phyloP scores from a whole-genome alignment of 108 stramenopile genomes.

The Cylindrotheca closterium region DNA sequence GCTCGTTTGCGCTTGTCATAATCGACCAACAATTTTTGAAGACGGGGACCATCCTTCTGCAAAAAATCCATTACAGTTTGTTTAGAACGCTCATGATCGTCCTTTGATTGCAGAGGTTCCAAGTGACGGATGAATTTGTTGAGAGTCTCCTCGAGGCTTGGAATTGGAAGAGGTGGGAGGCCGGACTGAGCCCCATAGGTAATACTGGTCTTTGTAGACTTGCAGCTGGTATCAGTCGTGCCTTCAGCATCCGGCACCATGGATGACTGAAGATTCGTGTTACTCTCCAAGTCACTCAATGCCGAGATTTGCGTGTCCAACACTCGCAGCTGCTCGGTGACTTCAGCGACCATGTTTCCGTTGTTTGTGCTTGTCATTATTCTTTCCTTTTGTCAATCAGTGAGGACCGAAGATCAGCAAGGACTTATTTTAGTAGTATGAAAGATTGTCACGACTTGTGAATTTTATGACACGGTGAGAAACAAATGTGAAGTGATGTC shows the following conservation, averaged over 20 bases:
- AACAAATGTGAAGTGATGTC: no score
- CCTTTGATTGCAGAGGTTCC: slow-evolving; percentile 47
- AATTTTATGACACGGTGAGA: no score
- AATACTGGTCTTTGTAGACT: slow-evolving; percentile 4
- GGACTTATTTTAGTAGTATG: no score
- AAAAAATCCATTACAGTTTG: slow-evolving; percentile 19
- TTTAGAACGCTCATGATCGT: slow-evolving; percentile 30
- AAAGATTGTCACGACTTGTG: no score
- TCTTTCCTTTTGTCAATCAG: no score
- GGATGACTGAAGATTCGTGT: no score
- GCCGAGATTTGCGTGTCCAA: slow-evolving; percentile 18
- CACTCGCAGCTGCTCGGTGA: not conserved
- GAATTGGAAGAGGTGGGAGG: slow-evolving; percentile 76
- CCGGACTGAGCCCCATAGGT: slow-evolving; percentile 55
- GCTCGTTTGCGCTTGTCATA: slow-evolving; percentile 60
- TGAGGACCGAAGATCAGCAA: no score
- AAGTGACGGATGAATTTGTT: slow-evolving; percentile 48
- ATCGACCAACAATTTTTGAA: slow-evolving; percentile 68
- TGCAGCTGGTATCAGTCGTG: not conserved
- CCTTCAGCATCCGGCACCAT: not conserved
- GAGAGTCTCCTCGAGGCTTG: slow-evolving; percentile 73
- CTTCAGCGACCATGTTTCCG: no score
- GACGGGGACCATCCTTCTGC: slow-evolving; percentile 50
- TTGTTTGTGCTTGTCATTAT: no score
- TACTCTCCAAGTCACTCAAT: slow-evolving; percentile 9